Base-by-base conservation (phyloP, 495 filamentous ascomycete species). In the Clavariopsis aquatica region DNA sequence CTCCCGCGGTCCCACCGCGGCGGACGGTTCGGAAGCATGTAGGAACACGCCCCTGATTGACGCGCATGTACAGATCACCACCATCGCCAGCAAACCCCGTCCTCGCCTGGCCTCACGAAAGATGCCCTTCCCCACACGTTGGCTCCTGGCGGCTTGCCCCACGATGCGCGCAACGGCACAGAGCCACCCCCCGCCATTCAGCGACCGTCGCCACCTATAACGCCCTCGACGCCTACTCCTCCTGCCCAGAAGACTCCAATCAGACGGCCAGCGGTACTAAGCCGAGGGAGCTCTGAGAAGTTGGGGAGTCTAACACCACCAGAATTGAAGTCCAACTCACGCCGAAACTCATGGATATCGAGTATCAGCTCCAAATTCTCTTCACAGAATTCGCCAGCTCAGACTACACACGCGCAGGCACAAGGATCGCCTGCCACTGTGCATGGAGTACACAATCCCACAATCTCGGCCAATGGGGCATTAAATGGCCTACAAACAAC, bases 331-430 rank as follows among this genome's bases (percentile, higher is more conserved):
- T 22, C 63, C 0, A 29, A 56, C 7, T 60, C 66, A 36, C 80
- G 92, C 58, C 80, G 88, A 60, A 88, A 84, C 43, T 96, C 92
- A 22, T 98, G 93, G 93, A 89, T 98, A 61, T 91, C 89, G 29
- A 95, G 84, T 65, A 81, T 97, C 55, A 96, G 91, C 65, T 95
- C 91, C 61, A 97, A 94, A 71, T 96, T 98, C 77, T 88, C 84
- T n/a, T 82, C 81, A 24, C 71, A 69, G 36, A 72, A 68, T 43
- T 66, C 64, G 8, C 68, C 57, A 29, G 66, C 69, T 24, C 68
- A 71, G 28, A 64, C 71, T 20, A 60, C 60, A 23, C 38, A 72
- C 43, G 41, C 62, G 1, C 68, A 70, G 17, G 58, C 62, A 23
- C 67, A 68, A 38, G 36, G 55, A 0, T 60, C 72, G 23, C 63